Evolutionary conservation across 176 grass and related monocot species (phyloP).

Genomic region (Pontederia paniculata): DNA sequence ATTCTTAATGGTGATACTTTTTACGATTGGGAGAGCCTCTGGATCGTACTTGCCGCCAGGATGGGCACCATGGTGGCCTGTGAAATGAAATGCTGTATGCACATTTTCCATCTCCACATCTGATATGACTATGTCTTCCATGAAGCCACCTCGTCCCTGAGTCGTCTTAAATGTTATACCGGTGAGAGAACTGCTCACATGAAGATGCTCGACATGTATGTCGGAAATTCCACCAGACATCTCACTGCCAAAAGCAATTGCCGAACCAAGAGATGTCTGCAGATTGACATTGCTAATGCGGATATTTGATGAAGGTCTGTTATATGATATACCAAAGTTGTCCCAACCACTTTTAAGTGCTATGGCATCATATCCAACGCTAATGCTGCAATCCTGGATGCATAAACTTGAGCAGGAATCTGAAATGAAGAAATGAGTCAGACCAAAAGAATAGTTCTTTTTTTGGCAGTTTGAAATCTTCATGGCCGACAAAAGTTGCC

Average conservation of each 20-base stretch:
- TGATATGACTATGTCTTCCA: slow-evolving; percentile 43
- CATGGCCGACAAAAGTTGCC: no score
- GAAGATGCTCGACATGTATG: slow-evolving; percentile 33
- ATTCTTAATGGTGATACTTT: slow-evolving; percentile 54
- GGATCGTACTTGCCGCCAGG: slow-evolving; percentile 47
- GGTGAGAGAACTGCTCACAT: slow-evolving; percentile 35
- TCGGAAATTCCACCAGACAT: slow-evolving; percentile 91
- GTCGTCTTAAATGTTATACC: slow-evolving; percentile 75
- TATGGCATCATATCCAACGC: slow-evolving; percentile 68
- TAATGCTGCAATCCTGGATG: slow-evolving; percentile 60
- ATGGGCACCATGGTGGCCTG: slow-evolving; percentile 43
- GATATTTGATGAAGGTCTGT: slow-evolving; percentile 40
- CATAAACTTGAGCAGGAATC: slow-evolving; percentile 79
- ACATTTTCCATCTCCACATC: slow-evolving; percentile 59
- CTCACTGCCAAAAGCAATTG: slow-evolving; percentile 81
- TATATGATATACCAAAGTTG: slow-evolving; percentile 62
- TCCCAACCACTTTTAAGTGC: slow-evolving; percentile 92
- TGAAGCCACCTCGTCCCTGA: slow-evolving; percentile 57
- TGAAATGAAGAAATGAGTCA: slow-evolving; percentile 21
- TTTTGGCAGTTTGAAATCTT: no score
- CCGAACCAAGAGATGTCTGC: slow-evolving; percentile 48
- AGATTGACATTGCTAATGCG: slow-evolving; percentile 55
- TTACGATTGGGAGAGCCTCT: slow-evolving; percentile 39
- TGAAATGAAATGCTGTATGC: slow-evolving; percentile 51
- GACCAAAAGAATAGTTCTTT: no score